A percentile compares a stretch with the other conserved stretches of the same genome.
Evolutionary conservation across 1,284 basidiomycete species (phyloP).

Genomic region (Cystobasidium pallidum): DNA sequence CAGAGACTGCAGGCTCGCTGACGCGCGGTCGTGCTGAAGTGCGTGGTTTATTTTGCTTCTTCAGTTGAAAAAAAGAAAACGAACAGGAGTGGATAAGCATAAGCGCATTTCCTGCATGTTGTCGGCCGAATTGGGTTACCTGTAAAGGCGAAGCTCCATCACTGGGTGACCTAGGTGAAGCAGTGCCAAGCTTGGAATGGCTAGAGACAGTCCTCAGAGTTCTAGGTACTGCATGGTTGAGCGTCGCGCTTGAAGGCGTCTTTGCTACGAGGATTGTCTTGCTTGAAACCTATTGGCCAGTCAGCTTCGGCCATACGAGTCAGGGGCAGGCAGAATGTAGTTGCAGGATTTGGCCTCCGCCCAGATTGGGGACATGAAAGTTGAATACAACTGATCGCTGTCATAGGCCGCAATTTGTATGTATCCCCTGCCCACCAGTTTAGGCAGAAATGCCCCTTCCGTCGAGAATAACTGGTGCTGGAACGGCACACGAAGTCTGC

Average conservation of each 20-base stretch:
- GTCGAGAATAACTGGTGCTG: no score
- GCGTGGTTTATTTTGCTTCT: not conserved
- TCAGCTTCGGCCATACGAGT: no score
- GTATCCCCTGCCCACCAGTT: no score
- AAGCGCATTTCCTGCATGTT: not conserved
- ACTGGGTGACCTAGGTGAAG: not conserved
- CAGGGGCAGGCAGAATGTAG: no score
- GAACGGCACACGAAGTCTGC: not conserved
- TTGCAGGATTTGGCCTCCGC: no score
- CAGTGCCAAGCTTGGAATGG: not conserved
- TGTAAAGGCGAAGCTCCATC: not conserved
- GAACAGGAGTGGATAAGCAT: not conserved
- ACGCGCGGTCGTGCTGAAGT: conserved; percentile 2
- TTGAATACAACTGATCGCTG: no score
- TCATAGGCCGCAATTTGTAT: no score
- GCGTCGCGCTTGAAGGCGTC: not conserved
- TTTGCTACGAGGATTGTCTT: conserved; percentile 2
- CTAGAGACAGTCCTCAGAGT: conserved; percentile 12
- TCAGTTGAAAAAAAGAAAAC: not conserved
- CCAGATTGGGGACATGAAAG: no score
- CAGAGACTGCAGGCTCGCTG: conserved; percentile 29
- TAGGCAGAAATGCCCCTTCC: no score
- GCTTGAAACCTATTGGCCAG: not conserved
- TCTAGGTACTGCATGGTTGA: not conserved
- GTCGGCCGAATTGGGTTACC: not conserved